phyloP scores from a whole-genome alignment of 2,329 filamentous ascomycete genomes.

The Herpomyces periplanetae region DNA sequence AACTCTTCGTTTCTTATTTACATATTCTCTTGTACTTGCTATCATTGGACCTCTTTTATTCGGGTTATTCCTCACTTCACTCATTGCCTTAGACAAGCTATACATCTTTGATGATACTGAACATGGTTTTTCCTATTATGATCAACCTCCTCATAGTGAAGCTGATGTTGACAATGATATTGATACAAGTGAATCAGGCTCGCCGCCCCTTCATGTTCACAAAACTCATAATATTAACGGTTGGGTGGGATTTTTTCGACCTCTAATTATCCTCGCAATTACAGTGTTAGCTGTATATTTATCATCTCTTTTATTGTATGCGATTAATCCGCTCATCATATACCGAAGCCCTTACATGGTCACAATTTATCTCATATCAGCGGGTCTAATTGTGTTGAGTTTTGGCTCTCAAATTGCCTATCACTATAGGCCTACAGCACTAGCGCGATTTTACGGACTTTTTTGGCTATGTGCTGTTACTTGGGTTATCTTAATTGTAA shows the following conservation, averaged over 20 bases:
- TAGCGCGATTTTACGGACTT: slow-evolving; percentile 39
- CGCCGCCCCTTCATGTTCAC: slow-evolving; percentile 9
- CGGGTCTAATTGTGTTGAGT: slow-evolving; percentile 51
- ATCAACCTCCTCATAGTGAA: neutral
- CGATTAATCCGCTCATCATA: slow-evolving; percentile 59
- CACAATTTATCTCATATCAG: slow-evolving; percentile 25
- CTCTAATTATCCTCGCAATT: slow-evolving; percentile 29
- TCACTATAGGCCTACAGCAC: slow-evolving; percentile 40
- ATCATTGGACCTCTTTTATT: slow-evolving; percentile 37
- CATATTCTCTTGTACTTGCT: slow-evolving; percentile 43
- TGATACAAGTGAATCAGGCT: no score
- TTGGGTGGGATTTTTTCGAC: slow-evolving; percentile 44
- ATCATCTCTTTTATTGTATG: slow-evolving; percentile 30
- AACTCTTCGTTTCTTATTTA: slow-evolving; percentile 42
- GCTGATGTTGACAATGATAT: no score
- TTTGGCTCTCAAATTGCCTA: slow-evolving; percentile 38
- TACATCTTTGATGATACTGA: slow-evolving; percentile 39
- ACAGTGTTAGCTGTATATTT: slow-evolving; percentile 27
- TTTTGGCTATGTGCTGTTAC: slow-evolving; percentile 45
- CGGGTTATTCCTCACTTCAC: slow-evolving; percentile 22
- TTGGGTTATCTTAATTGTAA: slow-evolving; percentile 29
- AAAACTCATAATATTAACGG: slow-evolving; percentile 25
- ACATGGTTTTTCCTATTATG: slow-evolving; percentile 16
- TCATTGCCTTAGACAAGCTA: slow-evolving; percentile 36
- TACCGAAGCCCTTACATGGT: slow-evolving; percentile 61